Evolutionary conservation across 306 rosid genomes (phyloP), one percentile per base, ranked within the genome.

Genomic region (Lathyrus oleraceus): DNA sequence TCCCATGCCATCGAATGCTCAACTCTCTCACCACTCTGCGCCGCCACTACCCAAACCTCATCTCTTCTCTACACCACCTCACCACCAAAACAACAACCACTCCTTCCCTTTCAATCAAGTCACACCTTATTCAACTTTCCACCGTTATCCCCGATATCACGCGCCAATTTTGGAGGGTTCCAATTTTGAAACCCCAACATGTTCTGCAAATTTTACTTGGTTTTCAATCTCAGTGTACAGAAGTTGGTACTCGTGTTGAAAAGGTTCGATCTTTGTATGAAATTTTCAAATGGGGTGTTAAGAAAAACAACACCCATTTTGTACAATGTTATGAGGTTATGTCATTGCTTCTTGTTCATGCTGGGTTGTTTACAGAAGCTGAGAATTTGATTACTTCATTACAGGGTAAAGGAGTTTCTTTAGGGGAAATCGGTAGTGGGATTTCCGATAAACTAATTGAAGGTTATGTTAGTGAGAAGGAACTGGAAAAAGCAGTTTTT

Each of bases 261-360:
- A 94, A 91, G 78, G 87, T 94, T 54, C 81, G 71, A 67, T 72
- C 82, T 79, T 77, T 91, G 76, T 88, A 88, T 87, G 65, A 73
- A 20, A 79, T 94, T 81, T 88, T 88, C 84, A 88, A 80, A 70
- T 72, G 83, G 78, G 86, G 73, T 68, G 53, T 44, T 44, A 83
- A 45, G 40, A 76, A 64, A 39, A 72, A 63, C 65, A 65, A 52
- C 69, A 69, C 82, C 70, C 90, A 90, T 64, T 72, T 76, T 27
- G 73, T 81, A 10, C 71, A 57, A 56, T 87, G 91, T 10, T 79
- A 66, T 11, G 87, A 90, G 78, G 76, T 85, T 77, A 88, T 94
- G 96, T 87, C 87, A 38, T 79, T 84, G 21, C 70, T 88, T 78
- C 96, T 94, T 59, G 40, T 88, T 30, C 80, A 51, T n/a, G 88